Evolutionary conservation across 2,329 filamentous ascomycete genomes (phyloP).

Genomic region (Hypomyces perniciosus): DNA sequence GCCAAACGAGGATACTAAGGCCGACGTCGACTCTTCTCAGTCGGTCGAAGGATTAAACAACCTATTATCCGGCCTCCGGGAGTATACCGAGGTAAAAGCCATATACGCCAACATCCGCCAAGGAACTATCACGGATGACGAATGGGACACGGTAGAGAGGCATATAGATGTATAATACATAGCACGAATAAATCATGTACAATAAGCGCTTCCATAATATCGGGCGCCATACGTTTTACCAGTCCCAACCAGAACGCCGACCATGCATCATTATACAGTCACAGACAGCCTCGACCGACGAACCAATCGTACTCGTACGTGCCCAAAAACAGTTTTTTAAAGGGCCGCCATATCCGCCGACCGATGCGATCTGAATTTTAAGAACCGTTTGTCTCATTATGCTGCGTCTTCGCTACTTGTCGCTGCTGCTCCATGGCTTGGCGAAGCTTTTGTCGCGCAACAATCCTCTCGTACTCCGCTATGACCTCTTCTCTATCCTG

Average conservation of each 20-base stretch:
- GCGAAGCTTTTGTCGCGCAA: constrained; percentile 62
- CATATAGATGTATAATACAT: constrained; percentile 42
- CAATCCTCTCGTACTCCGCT: constrained; percentile 69
- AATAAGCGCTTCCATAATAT: constrained; percentile 5
- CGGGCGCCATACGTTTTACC: not conserved
- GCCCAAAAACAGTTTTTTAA: not conserved
- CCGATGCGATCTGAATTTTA: not conserved
- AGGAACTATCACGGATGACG: constrained; percentile 45
- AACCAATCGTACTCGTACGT: not conserved
- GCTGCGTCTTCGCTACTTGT: constrained; percentile 19
- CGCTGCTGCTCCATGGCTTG: constrained; percentile 48
- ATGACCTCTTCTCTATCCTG: constrained; percentile 77
- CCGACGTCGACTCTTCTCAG: constrained; percentile 53
- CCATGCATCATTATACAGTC: constrained; percentile 8
- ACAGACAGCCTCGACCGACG: not conserved
- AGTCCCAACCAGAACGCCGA: constrained; percentile 10
- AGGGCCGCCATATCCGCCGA: not conserved
- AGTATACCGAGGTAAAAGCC: constrained; percentile 67
- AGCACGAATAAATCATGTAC: constrained; percentile 8
- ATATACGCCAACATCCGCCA: constrained; percentile 66
- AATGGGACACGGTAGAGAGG: constrained; percentile 48
- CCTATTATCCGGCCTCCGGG: constrained; percentile 55
- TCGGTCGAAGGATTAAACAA: constrained; percentile 51
- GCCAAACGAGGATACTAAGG: constrained; percentile 72
- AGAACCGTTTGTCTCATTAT: constrained; percentile 19